Conservation (phyloP, 768 basidiomycete genomes). For the Psilocybe azurescens region DNA sequence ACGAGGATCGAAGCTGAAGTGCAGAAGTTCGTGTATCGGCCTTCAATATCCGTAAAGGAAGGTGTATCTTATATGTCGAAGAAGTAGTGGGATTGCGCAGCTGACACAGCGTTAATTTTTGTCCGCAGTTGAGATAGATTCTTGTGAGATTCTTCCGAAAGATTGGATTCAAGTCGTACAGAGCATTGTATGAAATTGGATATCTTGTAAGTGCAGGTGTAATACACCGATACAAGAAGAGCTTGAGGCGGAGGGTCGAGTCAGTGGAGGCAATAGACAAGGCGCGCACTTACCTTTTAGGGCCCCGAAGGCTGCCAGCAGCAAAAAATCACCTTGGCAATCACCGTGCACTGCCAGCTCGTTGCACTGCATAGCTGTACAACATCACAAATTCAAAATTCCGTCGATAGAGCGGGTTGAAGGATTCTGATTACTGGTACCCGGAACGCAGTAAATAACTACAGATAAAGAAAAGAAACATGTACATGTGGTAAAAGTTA, state of each 20-base stretch:
- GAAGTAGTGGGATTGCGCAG: neutral
- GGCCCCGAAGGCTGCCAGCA: neutral
- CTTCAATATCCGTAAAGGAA: neutral
- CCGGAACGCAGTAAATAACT: too few relatives aligned
- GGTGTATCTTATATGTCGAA: neutral
- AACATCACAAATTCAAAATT: too few relatives aligned
- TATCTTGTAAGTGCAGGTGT: neutral
- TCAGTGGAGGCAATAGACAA: neutral
- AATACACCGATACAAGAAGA: too few relatives aligned
- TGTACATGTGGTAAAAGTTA: too few relatives aligned
- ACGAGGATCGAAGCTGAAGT: neutral
- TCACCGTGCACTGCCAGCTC: neutral
- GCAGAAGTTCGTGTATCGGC: neutral
- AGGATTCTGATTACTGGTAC: too few relatives aligned
- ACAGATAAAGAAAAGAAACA: too few relatives aligned
- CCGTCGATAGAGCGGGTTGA: too few relatives aligned
- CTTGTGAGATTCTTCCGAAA: neutral
- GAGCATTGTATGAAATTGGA: neutral
- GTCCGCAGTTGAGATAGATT: neutral
- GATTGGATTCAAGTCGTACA: neutral
- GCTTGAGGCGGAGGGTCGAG: neutral
- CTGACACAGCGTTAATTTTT: constrained; percentile 1
- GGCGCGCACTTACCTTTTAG: neutral
- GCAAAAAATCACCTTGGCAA: neutral
- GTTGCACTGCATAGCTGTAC: too few relatives aligned